phyloP scores from a whole-genome alignment of 139 green algal genomes.

The Picochlorum sp. region DNA sequence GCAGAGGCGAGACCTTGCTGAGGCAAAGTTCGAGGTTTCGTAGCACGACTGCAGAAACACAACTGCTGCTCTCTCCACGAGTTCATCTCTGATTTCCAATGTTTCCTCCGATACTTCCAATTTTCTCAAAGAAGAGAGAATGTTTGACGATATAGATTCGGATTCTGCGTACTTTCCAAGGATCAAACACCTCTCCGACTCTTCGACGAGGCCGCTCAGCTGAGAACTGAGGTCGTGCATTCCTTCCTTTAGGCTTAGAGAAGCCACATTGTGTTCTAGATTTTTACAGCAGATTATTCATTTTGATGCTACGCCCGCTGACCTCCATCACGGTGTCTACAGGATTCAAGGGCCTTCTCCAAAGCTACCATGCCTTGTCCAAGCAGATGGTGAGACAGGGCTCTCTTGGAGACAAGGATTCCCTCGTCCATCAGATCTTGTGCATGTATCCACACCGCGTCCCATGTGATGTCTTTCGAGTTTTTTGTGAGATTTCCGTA shows the following conservation, averaged over 20 bases:
- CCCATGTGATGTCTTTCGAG: conserved; percentile 6
- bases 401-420: conserved; percentile 18
- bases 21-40: conserved; percentile 15
- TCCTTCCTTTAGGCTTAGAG: too few relatives aligned
- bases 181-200: conserved; percentile 1
- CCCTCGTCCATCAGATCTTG: conserved; percentile 33
- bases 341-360: background rate
- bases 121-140: background rate
- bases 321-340: too few relatives aligned
- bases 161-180: background rate
- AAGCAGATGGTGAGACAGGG: conserved; percentile 20
- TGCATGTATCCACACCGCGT: conserved; percentile 22
- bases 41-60: conserved; percentile 17
- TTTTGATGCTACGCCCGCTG: too few relatives aligned
- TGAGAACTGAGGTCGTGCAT: background rate
- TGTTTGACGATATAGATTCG: conserved; percentile 1
- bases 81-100: background rate
- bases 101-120: background rate
- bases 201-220: background rate
- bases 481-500: background rate
- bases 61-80: conserved; percentile 4
- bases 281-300: too few relatives aligned
- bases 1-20: background rate
- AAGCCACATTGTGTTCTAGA: too few relatives aligned
- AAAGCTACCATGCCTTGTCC: background rate